A percentile compares a stretch with the other conserved stretches of the same genome.
Conservation (phyloP, 75 land plant species). For the Cupressus sempervirens region DNA sequence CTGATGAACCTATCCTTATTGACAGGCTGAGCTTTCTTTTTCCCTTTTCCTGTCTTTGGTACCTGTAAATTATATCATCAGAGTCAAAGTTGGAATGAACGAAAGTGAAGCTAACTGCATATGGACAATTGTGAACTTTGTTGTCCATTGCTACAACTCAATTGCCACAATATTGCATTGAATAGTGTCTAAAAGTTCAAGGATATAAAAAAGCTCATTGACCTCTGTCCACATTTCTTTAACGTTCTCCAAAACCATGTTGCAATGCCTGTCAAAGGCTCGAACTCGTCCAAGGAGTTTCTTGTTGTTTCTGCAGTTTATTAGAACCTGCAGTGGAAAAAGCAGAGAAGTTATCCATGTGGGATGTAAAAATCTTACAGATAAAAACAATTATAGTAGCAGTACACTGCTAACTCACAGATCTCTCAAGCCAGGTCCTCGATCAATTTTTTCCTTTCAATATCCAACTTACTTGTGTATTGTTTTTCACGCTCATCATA, state of each 20-base stretch:
- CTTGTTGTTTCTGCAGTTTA: conserved; percentile 89
- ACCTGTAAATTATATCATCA: conserved; percentile 32
- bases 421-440: neutral
- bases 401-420: neutral
- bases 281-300: conserved; percentile 88
- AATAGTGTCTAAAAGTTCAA: conserved; percentile 2
- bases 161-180: neutral
- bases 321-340: conserved; percentile 56
- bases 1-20: conserved; percentile 96
- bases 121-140: neutral
- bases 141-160: conserved; percentile 20
- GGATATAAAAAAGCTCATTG: neutral
- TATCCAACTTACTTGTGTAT: conserved; percentile 60
- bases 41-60: conserved; percentile 96
- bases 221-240: conserved; percentile 99
- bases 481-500: conserved; percentile 90
- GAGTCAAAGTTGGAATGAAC: neutral
- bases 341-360: neutral
- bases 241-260: conserved; percentile 98
- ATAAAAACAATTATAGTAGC: neutral
- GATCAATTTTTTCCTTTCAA: neutral
- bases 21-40: conserved; percentile 82
- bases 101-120: neutral
- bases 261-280: conserved; percentile 95
- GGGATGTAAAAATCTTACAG: neutral